These are phyloP conservation scores for Fusarium stilboides DNA, from an alignment of 2,329 filamentous ascomycete species.

Conservation along the genomic window DNA sequence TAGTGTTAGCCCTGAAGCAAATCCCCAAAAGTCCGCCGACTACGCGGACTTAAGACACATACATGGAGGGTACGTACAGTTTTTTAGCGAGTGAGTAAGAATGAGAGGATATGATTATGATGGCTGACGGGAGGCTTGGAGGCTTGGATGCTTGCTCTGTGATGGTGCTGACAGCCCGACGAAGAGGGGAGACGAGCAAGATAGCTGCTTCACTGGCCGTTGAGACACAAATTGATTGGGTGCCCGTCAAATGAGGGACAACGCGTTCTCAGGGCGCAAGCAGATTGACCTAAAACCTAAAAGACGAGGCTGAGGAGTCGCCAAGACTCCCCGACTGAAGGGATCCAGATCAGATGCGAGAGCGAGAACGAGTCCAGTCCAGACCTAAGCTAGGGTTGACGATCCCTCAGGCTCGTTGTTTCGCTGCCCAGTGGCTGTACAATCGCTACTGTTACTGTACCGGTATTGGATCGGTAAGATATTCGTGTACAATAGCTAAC, in stretches of 20 bases:
- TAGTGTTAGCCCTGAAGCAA: conserved; percentile 20
- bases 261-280: conserved; percentile 42
- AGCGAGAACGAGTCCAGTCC: conserved; percentile 38
- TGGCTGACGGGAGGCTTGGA: conserved; percentile 40
- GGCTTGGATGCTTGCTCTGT: conserved; percentile 30
- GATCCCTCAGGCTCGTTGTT: conserved; percentile 9
- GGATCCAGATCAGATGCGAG: conserved; percentile 29
- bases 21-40: conserved; percentile 45
- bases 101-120: conserved; percentile 1
- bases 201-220: conserved; percentile 8
- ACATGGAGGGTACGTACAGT: conserved; percentile 11
- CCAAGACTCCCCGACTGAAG: conserved; percentile 7
- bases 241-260: conserved; percentile 14
- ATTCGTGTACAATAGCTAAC: not conserved
- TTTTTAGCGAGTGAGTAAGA: conserved; percentile 1
- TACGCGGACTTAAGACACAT: conserved; percentile 38
- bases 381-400: conserved; percentile 16
- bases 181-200: not conserved
- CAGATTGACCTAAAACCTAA: conserved; percentile 22
- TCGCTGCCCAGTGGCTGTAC: conserved; percentile 17
- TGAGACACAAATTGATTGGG: conserved; percentile 28
- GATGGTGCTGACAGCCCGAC: conserved; percentile 35
- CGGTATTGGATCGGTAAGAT: too few species aligned
- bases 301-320: conserved; percentile 36
- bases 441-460: too few species aligned